Evolutionary conservation across 805 yeast species (phyloP).

Genomic region (Priceomyces melissophilus): DNA sequence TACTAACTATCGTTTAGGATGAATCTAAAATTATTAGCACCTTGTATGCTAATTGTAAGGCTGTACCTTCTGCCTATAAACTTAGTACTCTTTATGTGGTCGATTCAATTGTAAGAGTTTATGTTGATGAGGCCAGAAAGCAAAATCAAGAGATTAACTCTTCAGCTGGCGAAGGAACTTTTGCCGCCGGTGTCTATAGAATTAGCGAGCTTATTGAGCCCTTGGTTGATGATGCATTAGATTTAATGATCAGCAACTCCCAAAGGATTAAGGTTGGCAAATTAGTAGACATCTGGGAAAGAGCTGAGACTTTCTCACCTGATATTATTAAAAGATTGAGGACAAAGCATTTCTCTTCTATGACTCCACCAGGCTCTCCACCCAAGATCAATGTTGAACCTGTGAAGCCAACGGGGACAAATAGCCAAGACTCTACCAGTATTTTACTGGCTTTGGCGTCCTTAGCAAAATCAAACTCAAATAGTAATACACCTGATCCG

Average conservation of each 20-base stretch:
- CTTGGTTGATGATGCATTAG: conserved; percentile 60
- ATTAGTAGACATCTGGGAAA: conserved; percentile 89
- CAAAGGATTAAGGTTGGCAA: conserved; percentile 70
- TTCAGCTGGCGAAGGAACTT: conserved; percentile 64
- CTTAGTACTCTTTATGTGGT: conserved; percentile 88
- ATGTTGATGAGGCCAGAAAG: conserved; percentile 68
- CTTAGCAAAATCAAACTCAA: conserved; percentile 47
- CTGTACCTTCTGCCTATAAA: conserved; percentile 76
- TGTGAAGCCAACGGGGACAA: conserved; percentile 13
- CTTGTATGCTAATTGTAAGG: conserved; percentile 64
- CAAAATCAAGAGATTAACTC: conserved; percentile 44
- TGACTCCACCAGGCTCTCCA: conserved; percentile 67
- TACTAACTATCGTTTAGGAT: conserved; percentile 19
- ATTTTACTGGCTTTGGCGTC: conserved; percentile 69
- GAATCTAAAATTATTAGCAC: conserved; percentile 57
- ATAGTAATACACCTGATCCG: conserved; percentile 26
- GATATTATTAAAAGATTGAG: conserved; percentile 53
- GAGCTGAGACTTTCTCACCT: conserved; percentile 71
- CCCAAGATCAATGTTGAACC: conserved; percentile 35
- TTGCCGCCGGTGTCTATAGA: conserved; percentile 66
- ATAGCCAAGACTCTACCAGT: conserved; percentile 51
- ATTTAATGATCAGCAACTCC: conserved; percentile 51
- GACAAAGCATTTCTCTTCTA: conserved; percentile 55
- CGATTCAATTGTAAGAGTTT: conserved; percentile 88
- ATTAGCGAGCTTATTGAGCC: conserved; percentile 63